Base-by-base conservation (phyloP, 495 filamentous ascomycete species). In the Articulospora tetracladia region DNA sequence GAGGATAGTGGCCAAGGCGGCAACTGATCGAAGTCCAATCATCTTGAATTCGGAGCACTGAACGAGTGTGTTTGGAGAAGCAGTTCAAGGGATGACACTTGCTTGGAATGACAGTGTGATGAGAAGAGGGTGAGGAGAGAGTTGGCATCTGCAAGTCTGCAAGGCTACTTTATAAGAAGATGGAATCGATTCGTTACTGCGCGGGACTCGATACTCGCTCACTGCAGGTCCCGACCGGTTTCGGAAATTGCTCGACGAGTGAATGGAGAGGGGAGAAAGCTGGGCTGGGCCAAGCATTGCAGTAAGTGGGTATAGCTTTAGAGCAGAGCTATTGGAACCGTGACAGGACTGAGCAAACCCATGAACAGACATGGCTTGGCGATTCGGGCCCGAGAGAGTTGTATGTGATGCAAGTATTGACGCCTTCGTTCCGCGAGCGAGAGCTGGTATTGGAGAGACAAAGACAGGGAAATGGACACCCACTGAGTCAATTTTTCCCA, bases 21-120 rank as follows among this genome's bases (percentile, higher is more conserved):
- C 48, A 25, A 60, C 23, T 23, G 17, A 60, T 24, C 11, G 30
- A 24, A 44, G 17, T 58, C 44, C 47, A 50, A 58, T n/a, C 56
- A 58, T 58, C 17, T 30, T 58, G 56, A 51, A 22, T 25, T 25
- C n/a, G n/a, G 11, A 44, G 39, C 8, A 44, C 39, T 44, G 39
- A 50, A 26, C 20, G 47, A 50, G 20, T 50, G 20, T 50, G 47
- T 6, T n/a, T n/a, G n/a, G n/a, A n/a, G n/a, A n/a, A n/a, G n/a
- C n/a, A n/a, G n/a, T n/a, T n/a, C n/a, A n/a, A n/a, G n/a, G n/a
- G n/a, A n/a, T n/a, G n/a, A n/a, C n/a, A n/a, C n/a, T n/a, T n/a
- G n/a, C n/a, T n/a, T n/a, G n/a, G n/a, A 25, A 26, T 50, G 47
- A 50, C 20, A 50, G 47, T 3, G 25, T 27, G 23, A 50, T 50